Evolutionary conservation across 352 stramenopile genomes (phyloP), one percentile per base, ranked within the genome.

Genomic region (Phytophthora litchii): DNA sequence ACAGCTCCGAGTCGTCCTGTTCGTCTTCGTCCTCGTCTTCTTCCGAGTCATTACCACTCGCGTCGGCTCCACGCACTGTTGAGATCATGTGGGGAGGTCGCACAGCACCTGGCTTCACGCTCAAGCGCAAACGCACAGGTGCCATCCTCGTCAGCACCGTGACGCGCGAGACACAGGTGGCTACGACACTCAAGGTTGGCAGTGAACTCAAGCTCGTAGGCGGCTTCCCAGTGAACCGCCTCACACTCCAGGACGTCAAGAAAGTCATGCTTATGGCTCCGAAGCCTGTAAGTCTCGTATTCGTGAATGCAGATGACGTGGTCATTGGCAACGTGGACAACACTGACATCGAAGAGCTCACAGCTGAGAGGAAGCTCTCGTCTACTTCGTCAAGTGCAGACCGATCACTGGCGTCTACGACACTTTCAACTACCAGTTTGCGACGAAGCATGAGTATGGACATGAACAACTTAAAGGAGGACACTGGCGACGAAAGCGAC

Each of bases 281-380:
- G 23, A 90, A 91, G 57, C 83, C 83, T 27, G 78, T 92, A 64
- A 90, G 80, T 42, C 76, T 92, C 43, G 80, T 92, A 47, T 92
- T 92, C 58, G 50, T 89, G n/a, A 87, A 86, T 59, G 60, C 69
- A 31, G 75, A 83, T 32, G 66, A 82, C 21, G 64, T 83, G 35
- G 40, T 80, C 20, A 53, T 80, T n/a, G 21, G 37, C 10, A 40
- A 36, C 16, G 29, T 57, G 17, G 59, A 71, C 38, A 38, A 31
- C 25, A 47, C 37, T 31, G 35, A 71, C 47, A 59, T 74, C 10
- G 72, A 82, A 40, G 73, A 83, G 31, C 67, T 78, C 20, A 20
- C 45, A 1, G 31, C 19, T 9, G 37, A 54, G 23, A 35, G 54
- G 32, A 67, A 67, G 49, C 27, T 64, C 19, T 67, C 61, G 55